phyloP scores from a whole-genome alignment of 805 yeast genomes.

The Nakazawaea peltata region DNA sequence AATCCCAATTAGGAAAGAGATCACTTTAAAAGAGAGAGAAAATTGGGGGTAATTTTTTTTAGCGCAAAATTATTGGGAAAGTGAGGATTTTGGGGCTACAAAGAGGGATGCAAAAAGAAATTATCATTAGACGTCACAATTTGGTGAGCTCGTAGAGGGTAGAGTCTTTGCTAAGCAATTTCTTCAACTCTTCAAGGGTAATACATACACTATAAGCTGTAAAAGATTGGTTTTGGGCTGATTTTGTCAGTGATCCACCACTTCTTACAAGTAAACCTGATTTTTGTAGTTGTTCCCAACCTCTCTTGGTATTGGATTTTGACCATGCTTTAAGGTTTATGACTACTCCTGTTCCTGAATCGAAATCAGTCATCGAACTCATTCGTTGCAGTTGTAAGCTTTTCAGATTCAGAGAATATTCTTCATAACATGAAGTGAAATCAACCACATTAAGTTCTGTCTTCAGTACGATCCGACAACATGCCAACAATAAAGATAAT shows the following conservation, averaged over 20 bases:
- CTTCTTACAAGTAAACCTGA: not conserved
- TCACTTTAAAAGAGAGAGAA: no score
- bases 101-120: constrained; percentile 28
- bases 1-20: not conserved
- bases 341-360: constrained; percentile 27
- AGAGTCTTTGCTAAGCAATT: constrained; percentile 1
- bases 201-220: constrained; percentile 4
- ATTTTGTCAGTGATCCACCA: not conserved
- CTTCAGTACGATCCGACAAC: constrained; percentile 63
- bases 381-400: constrained; percentile 26
- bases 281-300: constrained; percentile 7
- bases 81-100: not conserved
- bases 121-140: not conserved
- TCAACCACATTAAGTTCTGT: constrained; percentile 54
- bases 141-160: constrained; percentile 2
- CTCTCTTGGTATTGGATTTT: constrained; percentile 30
- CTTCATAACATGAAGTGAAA: constrained; percentile 70
- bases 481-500: constrained; percentile 58
- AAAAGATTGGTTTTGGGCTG: constrained; percentile 5
- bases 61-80: not conserved
- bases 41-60: no score
- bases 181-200: constrained; percentile 8
- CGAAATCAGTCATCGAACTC: constrained; percentile 18
- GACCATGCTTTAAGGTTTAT: constrained; percentile 50
- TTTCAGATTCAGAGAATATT: constrained; percentile 53